Evolutionary conservation across 2,329 filamentous ascomycete species (phyloP).

Genomic region (Monosporascus sp.): DNA sequence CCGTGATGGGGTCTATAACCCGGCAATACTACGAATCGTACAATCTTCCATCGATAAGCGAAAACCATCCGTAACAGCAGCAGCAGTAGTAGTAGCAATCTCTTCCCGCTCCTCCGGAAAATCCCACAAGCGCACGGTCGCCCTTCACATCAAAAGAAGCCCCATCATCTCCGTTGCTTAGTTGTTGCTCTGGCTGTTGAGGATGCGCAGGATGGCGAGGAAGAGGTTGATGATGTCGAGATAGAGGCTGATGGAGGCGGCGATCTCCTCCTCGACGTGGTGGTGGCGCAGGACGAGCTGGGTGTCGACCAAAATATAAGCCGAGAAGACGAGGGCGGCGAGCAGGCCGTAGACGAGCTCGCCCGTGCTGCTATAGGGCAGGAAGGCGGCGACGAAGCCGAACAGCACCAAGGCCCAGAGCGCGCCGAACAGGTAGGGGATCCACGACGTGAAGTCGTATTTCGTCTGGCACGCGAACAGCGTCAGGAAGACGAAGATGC

Average conservation of each 20-base stretch:
- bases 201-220: conserved; percentile 87
- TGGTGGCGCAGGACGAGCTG: conserved; percentile 94
- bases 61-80: neutral
- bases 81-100: neutral
- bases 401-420: conserved; percentile 90
- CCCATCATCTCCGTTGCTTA: conserved; percentile 35
- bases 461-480: conserved; percentile 95
- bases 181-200: conserved; percentile 95
- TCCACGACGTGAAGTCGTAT: conserved; percentile 97
- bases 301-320: conserved; percentile 92
- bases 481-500: conserved; percentile 73
- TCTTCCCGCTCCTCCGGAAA: neutral
- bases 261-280: conserved; percentile 97
- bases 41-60: neutral
- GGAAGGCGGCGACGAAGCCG: conserved; percentile 86
- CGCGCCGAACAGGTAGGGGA: conserved; percentile 86
- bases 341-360: conserved; percentile 84
- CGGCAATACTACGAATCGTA: too few relatives aligned
- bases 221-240: conserved; percentile 97
- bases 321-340: conserved; percentile 83
- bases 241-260: conserved; percentile 89
- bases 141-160: neutral
- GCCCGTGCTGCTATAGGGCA: conserved; percentile 73
- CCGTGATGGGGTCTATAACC: too few relatives aligned
- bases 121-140: too few relatives aligned